phyloP scores from a whole-genome alignment of 805 yeast genomes.

The Metschnikowia anglica region DNA sequence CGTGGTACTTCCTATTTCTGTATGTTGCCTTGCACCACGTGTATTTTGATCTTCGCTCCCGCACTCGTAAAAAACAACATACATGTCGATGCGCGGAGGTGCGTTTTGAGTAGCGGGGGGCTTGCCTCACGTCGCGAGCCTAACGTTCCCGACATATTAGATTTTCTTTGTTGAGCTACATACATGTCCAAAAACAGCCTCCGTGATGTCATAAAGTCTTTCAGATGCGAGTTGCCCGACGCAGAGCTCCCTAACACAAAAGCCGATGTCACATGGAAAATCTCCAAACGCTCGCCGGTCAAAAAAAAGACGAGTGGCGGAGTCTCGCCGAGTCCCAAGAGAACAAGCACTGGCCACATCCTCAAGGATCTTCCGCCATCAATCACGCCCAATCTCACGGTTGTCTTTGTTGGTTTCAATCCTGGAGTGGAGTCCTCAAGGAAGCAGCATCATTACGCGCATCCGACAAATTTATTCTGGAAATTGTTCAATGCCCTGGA shows the following conservation, averaged over 20 bases:
- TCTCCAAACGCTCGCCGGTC: background rate
- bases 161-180: background rate
- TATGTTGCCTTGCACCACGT: too few relatives aligned
- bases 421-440: constrained; percentile 65
- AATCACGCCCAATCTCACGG: constrained; percentile 22
- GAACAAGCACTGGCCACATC: background rate
- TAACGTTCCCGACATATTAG: background rate
- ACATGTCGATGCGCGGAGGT: constrained; percentile 8
- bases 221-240: constrained; percentile 10
- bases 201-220: constrained; percentile 13
- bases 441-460: constrained; percentile 71
- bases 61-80: constrained; percentile 4
- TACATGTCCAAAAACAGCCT: constrained; percentile 8
- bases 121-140: constrained; percentile 3
- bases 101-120: constrained; percentile 10
- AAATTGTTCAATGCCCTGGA: constrained; percentile 54
- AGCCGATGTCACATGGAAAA: background rate
- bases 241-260: background rate
- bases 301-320: background rate
- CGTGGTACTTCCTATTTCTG: too few relatives aligned
- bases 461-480: constrained; percentile 69
- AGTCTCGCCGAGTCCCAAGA: background rate
- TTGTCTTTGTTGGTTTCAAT: constrained; percentile 69
- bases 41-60: background rate
- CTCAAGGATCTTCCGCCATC: constrained; percentile 37